These are phyloP conservation scores for Gossypioides kirkii DNA, from an alignment of 345 rosid genomes.

Conservation along the genomic window DNA sequence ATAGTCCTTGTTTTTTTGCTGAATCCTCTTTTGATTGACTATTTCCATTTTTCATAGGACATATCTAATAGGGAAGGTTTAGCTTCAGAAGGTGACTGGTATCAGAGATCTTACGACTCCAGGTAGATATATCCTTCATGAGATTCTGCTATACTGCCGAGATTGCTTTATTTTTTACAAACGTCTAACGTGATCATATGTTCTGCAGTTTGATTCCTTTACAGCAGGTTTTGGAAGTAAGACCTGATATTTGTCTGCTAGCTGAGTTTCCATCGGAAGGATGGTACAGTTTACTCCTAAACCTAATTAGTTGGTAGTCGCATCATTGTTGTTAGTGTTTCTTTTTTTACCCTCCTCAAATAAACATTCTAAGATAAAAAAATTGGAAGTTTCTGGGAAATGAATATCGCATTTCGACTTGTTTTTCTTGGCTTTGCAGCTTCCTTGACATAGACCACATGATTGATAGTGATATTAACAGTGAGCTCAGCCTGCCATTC, in stretches of 20 bases:
- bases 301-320: not conserved
- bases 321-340: not conserved
- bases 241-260: conserved; percentile 61
- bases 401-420: conserved; percentile 10
- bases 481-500: conserved; percentile 42
- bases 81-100: conserved; percentile 54
- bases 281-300: conserved; percentile 37
- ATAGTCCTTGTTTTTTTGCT: not conserved
- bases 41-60: conserved; percentile 38
- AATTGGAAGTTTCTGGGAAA: conserved; percentile 1
- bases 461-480: conserved; percentile 47
- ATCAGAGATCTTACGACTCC: conserved; percentile 44
- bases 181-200: conserved; percentile 1
- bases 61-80: conserved; percentile 73
- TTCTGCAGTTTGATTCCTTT: conserved; percentile 55
- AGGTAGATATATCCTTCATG: conserved; percentile 33
- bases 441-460: conserved; percentile 50
- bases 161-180: not conserved
- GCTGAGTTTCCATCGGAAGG: conserved; percentile 72
- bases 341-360: not conserved
- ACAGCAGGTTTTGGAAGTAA: conserved; percentile 62
- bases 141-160: conserved; percentile 2
- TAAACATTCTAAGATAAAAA: not conserved
- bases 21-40: conserved; percentile 17
- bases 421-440: conserved; percentile 40